Base-by-base conservation (phyloP, 345 rosid genomes). In the Salix brachista region DNA sequence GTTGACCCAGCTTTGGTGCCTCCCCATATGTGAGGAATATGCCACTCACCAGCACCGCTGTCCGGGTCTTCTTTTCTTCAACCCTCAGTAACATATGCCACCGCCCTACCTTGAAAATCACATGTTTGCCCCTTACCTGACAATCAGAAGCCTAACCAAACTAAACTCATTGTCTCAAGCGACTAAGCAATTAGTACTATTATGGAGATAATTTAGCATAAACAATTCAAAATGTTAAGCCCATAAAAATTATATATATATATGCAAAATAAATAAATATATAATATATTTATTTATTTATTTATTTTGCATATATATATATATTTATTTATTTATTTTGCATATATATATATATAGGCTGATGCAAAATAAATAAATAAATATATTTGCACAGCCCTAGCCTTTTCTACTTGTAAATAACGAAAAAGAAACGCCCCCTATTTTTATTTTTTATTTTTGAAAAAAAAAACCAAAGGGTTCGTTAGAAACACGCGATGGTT, bases 401-500 rank as follows among this genome's bases (percentile, higher is more conserved):
- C 13, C 5, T 56, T 56, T 56, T 56, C 13, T 0, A n/a, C 8
- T 14, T 12, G 71, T 75, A 66, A 65, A 66, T 66, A 34, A 66
- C 5, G 0, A 4, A 8, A 75, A 34, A 36, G 10, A 21, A 34
- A 8, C 13, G 78, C 34, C n/a, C 36, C 48, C 16, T 46, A 50
- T 6, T 6, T 4, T 41, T 10, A 6, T 37, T 6, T 37, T 37
- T 6, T 37, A 5, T 37, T 41, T 41, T 9, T 0, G 2, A 9
- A 41, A 1, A 3, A 14, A 8, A 67, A 21, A 34, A 7, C 14
- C 2, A 10, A 4, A 9, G 1, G 4, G 16, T 37, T 6, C 70
- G 61, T 77, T 50, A n/a, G 81, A 75, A 69, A 37, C 4, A 74
- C 79, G 80, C 80, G 54, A 81, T 77, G 73, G 85, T 18, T 8